These are phyloP conservation scores for Claviceps africana DNA, from an alignment of 2,329 filamentous ascomycete species.

Conservation along the genomic window DNA sequence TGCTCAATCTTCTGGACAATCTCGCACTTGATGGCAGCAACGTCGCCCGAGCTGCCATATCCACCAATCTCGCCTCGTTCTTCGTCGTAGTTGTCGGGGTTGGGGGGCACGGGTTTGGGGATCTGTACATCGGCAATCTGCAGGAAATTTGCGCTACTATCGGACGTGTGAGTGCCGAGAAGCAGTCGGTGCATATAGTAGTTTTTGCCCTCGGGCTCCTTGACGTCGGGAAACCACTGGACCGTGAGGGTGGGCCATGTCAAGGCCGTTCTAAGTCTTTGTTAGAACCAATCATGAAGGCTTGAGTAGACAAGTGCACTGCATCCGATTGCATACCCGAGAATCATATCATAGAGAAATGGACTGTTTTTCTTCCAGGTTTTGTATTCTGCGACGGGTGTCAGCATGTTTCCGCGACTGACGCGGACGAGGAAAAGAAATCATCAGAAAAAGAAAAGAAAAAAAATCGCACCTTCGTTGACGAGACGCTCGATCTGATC, in stretches of 20 bases:
- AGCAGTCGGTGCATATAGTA: slow-evolving; percentile 79
- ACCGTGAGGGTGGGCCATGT: slow-evolving; percentile 96
- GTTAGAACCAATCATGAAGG: slow-evolving; percentile 3
- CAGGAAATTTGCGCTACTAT: slow-evolving; percentile 73
- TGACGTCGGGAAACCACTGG: slow-evolving; percentile 95
- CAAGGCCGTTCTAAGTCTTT: slow-evolving; percentile 55
- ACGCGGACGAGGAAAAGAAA: background rate
- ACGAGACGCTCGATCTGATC: slow-evolving; percentile 73
- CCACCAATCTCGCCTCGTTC: slow-evolving; percentile 87
- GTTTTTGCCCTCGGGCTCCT: slow-evolving; percentile 74
- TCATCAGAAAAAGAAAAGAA: background rate
- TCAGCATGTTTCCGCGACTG: background rate
- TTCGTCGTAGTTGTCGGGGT: slow-evolving; percentile 78
- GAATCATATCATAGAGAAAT: slow-evolving; percentile 95
- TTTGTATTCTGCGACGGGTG: slow-evolving; percentile 64
- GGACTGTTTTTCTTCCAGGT: slow-evolving; percentile 99
- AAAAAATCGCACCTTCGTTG: slow-evolving; percentile 57
- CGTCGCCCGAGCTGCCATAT: slow-evolving; percentile 62
- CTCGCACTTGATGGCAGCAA: slow-evolving; percentile 67
- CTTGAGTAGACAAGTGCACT: background rate
- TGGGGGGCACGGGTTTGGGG: slow-evolving; percentile 61
- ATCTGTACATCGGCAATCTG: slow-evolving; percentile 92
- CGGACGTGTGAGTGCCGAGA: slow-evolving; percentile 87
- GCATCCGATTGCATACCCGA: slow-evolving; percentile 41
- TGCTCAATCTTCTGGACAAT: slow-evolving; percentile 95